phyloP scores from a whole-genome alignment of 768 basidiomycete genomes.

The Tricholoma flavovirens region DNA sequence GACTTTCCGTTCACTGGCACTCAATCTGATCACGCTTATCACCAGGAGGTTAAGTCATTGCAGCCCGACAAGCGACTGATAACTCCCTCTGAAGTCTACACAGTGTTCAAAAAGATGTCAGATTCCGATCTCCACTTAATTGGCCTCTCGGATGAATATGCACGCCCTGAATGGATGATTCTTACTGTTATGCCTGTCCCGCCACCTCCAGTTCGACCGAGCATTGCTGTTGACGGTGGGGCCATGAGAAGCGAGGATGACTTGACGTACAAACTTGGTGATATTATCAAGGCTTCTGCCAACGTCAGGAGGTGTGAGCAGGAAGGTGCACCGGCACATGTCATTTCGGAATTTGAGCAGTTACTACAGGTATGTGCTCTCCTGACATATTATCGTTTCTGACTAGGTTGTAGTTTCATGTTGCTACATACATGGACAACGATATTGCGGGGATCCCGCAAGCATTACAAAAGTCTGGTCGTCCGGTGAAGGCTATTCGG shows the following conservation, averaged over 20 bases:
- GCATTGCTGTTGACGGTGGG: conserved; percentile 95
- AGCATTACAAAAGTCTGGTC: conserved; percentile 93
- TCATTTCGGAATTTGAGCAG: conserved; percentile 94
- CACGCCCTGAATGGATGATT: conserved; percentile 99
- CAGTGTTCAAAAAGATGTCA: conserved; percentile 93
- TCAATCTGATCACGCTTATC: conserved; percentile 13
- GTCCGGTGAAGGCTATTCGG: conserved; percentile 97
- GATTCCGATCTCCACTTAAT: conserved; percentile 82
- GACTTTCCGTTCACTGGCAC: conserved; percentile 1
- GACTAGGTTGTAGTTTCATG: conserved; percentile 73
- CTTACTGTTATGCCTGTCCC: conserved; percentile 96
- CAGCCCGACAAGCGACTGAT: conserved; percentile 82
- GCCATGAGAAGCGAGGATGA: conserved; percentile 97
- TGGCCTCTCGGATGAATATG: conserved; percentile 92
- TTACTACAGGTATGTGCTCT: conserved; percentile 66
- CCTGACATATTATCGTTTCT: conserved; percentile 4
- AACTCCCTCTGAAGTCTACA: conserved; percentile 85
- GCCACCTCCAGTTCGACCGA: conserved; percentile 95
- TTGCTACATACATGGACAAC: conserved; percentile 99
- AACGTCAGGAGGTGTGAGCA: conserved; percentile 90
- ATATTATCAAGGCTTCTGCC: conserved; percentile 93
- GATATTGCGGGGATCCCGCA: conserved; percentile 98
- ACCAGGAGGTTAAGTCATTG: conserved; percentile 69
- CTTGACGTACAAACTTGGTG: conserved; percentile 95
- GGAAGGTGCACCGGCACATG: conserved; percentile 94